Evolutionary conservation across 805 yeast species (phyloP).

Genomic region (Isabelozyma gotoi): DNA sequence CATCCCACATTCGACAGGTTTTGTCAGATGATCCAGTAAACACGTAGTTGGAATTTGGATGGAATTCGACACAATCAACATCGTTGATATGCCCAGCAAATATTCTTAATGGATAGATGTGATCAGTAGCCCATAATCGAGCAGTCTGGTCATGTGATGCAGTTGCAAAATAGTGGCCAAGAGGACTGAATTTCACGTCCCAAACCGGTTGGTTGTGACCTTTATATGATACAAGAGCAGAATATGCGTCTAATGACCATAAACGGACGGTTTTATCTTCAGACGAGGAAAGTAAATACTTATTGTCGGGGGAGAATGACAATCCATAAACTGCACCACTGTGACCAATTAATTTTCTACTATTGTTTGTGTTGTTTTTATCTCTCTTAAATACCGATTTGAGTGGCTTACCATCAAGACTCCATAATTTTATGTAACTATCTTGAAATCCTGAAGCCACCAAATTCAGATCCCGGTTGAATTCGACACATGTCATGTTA

Average conservation of each 20-base stretch:
- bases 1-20: slow-evolving; percentile 98
- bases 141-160: slow-evolving; percentile 98
- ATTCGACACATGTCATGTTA: slow-evolving; percentile 81
- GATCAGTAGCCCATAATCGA: slow-evolving; percentile 96
- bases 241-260: slow-evolving; percentile 92
- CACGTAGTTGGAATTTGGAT: slow-evolving; percentile 92
- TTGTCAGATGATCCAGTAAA: slow-evolving; percentile 95
- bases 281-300: slow-evolving; percentile 74
- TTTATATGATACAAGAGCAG: slow-evolving; percentile 88
- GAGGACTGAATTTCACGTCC: slow-evolving; percentile 94
- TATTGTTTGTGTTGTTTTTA: slow-evolving; percentile 43
- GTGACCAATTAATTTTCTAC: slow-evolving; percentile 80
- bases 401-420: slow-evolving; percentile 86
- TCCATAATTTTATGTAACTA: slow-evolving; percentile 88
- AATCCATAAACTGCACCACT: slow-evolving; percentile 91
- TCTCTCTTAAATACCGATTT: slow-evolving; percentile 59
- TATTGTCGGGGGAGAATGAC: slow-evolving; percentile 87
- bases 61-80: slow-evolving; percentile 92
- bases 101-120: slow-evolving; percentile 90
- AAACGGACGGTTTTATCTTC: slow-evolving; percentile 90
- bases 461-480: slow-evolving; percentile 82
- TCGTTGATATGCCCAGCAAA: slow-evolving; percentile 98
- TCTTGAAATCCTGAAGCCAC: slow-evolving; percentile 96
- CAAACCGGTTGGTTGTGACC: slow-evolving; percentile 97
- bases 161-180: slow-evolving; percentile 97